Evolutionary conservation across 345 rosid species (phyloP), one percentile per base, ranked within the genome.

Genomic region (Eutrema heterophyllum): DNA sequence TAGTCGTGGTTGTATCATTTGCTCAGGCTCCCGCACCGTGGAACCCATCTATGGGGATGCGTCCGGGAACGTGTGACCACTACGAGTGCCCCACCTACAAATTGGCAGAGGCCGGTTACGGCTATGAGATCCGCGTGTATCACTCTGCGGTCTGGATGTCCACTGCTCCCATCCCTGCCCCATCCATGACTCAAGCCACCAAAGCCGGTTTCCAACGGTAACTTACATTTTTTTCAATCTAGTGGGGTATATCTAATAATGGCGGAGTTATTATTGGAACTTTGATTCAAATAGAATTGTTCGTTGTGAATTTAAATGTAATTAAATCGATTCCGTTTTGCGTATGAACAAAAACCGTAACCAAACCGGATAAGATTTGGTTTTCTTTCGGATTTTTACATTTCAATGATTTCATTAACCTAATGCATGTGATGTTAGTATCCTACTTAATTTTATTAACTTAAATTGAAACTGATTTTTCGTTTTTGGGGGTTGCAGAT

Each of bases 121-220:
- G 12, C 33, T 75, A 24, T 45, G 74, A 75, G 70, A 75, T 75
- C 50, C 79, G 79, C 6, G 7, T 38, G 13, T 75, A 75, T 36
- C 0, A 62, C 36, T 16, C 74, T 16, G 70, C 57, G 4, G 70
- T 63, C 7, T 75, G 64, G 69, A 68, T 75, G 26, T 43, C 74
- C 57, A 68, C 64, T 43, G 24, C 1, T 61, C 74, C 64, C n/a
- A 61, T 68, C 26, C 12, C 64, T 0, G 24, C 43, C n/a, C 49
- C 64, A 35, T 11, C 79, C 69, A 60, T 75, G 64, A 18, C 72
- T 61, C 43, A 75, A 60, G 79, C 69, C 64, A 44, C 64, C 64
- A 68, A 53, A 68, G 61, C 50, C 21, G 79, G 74, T 75, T 68
- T 67, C 64, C 74, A 35, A 35, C 24, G 73, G 78, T 75, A 51